Percentiles rank a stretch among this genome's conserved stretches.
phyloP scores from a whole-genome alignment of 106 monocot species.

The Allium cepa region DNA sequence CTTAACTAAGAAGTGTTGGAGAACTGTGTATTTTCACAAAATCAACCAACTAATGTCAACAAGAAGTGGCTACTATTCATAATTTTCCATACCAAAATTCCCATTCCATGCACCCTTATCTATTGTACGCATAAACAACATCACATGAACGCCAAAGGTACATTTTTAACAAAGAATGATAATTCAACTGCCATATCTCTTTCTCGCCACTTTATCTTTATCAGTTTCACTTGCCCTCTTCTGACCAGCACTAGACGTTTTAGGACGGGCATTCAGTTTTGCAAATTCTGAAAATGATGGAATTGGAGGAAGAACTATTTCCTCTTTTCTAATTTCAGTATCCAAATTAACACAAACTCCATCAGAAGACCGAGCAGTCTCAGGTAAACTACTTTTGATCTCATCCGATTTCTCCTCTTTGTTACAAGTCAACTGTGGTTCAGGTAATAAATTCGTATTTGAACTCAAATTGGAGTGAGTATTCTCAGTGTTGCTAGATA shows the following conservation, averaged over 20 bases:
- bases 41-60: too few species aligned
- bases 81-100: too few species aligned
- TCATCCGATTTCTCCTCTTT: background rate
- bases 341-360: background rate
- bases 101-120: too few species aligned
- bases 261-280: conserved; percentile 17
- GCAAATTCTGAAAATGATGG: conserved; percentile 59
- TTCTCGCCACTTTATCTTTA: background rate
- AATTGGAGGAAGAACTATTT: conserved; percentile 45
- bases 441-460: conserved; percentile 2
- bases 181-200: too few species aligned
- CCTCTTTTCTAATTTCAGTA: conserved; percentile 14
- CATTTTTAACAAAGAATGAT: too few species aligned
- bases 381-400: conserved; percentile 1
- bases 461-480: background rate
- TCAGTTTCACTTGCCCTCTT: conserved; percentile 5
- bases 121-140: too few species aligned
- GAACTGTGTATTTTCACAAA: too few species aligned
- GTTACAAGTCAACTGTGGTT: conserved; percentile 2
- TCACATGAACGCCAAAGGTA: too few species aligned
- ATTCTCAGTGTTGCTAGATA: background rate
- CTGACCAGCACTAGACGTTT: background rate
- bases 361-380: background rate
- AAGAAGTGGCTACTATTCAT: too few species aligned
- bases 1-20: too few species aligned